Evolutionary conservation across 2,329 filamentous ascomycete species (phyloP).

Genomic region (Exophiala bonariae): DNA sequence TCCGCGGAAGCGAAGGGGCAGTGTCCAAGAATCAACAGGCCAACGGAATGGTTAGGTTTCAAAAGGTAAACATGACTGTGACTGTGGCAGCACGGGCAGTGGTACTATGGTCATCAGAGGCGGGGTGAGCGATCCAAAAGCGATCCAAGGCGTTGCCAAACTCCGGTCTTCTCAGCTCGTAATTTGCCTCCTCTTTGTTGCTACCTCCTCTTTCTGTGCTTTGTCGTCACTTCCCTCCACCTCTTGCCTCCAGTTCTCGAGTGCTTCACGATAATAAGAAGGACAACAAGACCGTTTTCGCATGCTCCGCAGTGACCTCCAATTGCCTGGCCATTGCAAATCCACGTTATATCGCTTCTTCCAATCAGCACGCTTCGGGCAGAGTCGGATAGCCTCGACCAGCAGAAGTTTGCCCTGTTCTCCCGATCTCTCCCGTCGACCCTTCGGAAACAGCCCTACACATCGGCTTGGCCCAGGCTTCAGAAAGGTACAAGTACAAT

Average conservation of each 20-base stretch:
- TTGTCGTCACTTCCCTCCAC: not conserved
- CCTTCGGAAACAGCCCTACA: constrained; percentile 20
- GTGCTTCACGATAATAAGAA: constrained; percentile 18
- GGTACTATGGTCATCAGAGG: too few relatives aligned
- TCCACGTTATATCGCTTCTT: constrained; percentile 13
- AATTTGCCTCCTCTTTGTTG: too few relatives aligned
- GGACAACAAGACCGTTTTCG: constrained; percentile 17
- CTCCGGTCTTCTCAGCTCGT: too few relatives aligned
- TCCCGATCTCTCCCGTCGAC: constrained; percentile 22
- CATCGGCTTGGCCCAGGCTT: constrained; percentile 20
- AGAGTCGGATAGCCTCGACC: constrained; percentile 16
- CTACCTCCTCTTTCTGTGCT: not conserved
- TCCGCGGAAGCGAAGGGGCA: too few relatives aligned
- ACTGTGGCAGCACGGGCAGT: too few relatives aligned
- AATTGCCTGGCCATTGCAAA: constrained; percentile 18
- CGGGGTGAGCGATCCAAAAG: too few relatives aligned
- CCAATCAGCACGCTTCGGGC: constrained; percentile 22
- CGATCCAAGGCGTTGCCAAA: too few relatives aligned
- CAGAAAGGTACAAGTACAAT: constrained; percentile 18
- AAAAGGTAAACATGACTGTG: too few relatives aligned
- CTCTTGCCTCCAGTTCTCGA: constrained; percentile 1
- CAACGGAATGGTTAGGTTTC: too few relatives aligned
- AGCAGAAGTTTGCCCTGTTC: constrained; percentile 11
- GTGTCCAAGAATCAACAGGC: too few relatives aligned
- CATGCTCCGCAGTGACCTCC: constrained; percentile 25